Conservation (phyloP, 441 rosid species). For the Arabidopsis lyrata region DNA sequence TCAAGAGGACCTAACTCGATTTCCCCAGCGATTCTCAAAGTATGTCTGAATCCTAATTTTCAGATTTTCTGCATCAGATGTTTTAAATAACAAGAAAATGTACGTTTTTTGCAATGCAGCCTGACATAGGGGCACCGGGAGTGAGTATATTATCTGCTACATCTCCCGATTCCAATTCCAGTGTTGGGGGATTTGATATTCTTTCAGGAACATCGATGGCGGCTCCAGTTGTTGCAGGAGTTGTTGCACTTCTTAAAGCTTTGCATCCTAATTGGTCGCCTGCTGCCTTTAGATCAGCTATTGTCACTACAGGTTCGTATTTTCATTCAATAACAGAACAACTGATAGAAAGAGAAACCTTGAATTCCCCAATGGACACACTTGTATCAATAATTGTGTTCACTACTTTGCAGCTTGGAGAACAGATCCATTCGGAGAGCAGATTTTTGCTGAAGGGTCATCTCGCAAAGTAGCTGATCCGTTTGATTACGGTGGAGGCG, state of each 20-base stretch:
- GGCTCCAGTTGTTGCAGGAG: constrained; percentile 45
- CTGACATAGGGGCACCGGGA: constrained; percentile 61
- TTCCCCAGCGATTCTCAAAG: constrained; percentile 51
- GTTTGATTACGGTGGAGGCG: constrained; percentile 66
- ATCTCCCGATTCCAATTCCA: constrained; percentile 23
- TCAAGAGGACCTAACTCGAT: constrained; percentile 56
- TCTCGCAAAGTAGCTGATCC: constrained; percentile 50
- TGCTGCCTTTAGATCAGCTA: constrained; percentile 40
- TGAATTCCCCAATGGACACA: background rate
- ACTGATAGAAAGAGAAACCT: background rate
- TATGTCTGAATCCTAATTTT: constrained; percentile 1
- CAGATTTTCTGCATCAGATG: background rate
- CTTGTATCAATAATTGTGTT: constrained; percentile 29
- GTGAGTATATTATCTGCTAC: constrained; percentile 55
- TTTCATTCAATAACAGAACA: background rate
- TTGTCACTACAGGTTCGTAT: constrained; percentile 33
- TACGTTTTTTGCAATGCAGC: constrained; percentile 38
- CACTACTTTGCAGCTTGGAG: constrained; percentile 38
- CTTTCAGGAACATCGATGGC: constrained; percentile 55
- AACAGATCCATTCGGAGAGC: constrained; percentile 44
- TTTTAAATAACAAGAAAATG: background rate
- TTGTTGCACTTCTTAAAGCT: constrained; percentile 46
- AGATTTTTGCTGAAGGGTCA: constrained; percentile 40
- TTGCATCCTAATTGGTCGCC: constrained; percentile 51
- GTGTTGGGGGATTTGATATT: constrained; percentile 34